A percentile compares a stretch with the other conserved stretches of the same genome.
Evolutionary conservation across 2,329 filamentous ascomycete genomes (phyloP).

Genomic region (Epichloe coenophiala): DNA sequence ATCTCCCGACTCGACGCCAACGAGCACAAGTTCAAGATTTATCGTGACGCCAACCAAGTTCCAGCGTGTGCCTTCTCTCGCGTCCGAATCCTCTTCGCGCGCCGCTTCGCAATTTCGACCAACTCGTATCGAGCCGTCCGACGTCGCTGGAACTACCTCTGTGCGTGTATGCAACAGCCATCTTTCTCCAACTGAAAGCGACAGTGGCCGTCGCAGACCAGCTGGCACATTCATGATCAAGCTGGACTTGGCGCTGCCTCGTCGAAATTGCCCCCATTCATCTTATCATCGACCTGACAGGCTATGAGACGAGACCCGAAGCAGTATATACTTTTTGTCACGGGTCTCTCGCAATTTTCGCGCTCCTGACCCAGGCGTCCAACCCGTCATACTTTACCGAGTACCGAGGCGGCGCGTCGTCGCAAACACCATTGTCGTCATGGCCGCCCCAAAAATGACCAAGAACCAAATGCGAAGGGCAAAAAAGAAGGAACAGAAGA

Average conservation of each 20-base stretch:
- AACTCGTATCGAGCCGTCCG: neutral
- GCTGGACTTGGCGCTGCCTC: neutral
- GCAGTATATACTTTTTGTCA: constrained; percentile 20
- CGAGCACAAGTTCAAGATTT: neutral
- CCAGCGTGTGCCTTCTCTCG: no score
- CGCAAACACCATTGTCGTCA: constrained; percentile 24
- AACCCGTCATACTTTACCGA: constrained; percentile 17
- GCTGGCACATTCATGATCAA: neutral
- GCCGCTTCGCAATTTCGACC: no score
- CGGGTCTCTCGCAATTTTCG: constrained; percentile 22
- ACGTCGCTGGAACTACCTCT: neutral
- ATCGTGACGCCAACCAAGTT: neutral
- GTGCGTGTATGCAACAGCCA: neutral
- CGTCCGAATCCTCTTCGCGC: neutral
- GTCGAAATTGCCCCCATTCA: neutral
- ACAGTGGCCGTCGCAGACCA: neutral
- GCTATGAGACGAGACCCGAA: constrained; percentile 26
- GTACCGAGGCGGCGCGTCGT: constrained; percentile 14
- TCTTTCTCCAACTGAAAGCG: neutral
- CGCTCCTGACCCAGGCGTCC: constrained; percentile 21
- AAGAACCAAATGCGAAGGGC: constrained; percentile 91
- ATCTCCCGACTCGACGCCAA: constrained; percentile 1
- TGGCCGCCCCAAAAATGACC: constrained; percentile 61
- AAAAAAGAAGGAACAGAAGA: constrained; percentile 92
- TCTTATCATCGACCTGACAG: neutral